Conservation (phyloP, 768 basidiomycete species). For the Suillus decipiens region DNA sequence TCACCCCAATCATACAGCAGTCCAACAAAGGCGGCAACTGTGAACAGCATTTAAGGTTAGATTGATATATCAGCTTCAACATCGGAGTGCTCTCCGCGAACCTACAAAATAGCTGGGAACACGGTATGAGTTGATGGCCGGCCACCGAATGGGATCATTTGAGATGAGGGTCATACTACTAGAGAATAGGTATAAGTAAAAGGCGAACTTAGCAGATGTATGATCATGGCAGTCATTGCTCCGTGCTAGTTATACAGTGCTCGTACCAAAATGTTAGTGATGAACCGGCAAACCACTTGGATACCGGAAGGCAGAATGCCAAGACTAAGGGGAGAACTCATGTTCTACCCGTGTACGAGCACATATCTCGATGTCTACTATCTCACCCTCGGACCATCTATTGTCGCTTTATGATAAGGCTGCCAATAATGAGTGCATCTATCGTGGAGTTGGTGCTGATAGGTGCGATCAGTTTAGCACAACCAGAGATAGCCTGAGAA, state of each 20-base stretch:
- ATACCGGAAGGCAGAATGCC: no score
- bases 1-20: not conserved
- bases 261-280: not conserved
- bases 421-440: no score
- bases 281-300: no score
- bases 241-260: not conserved
- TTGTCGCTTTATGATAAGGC: no score
- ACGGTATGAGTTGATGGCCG: not conserved
- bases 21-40: not conserved
- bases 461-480: no score
- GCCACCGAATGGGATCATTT: not conserved
- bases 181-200: not conserved
- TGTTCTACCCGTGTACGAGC: no score
- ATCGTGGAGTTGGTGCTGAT: no score
- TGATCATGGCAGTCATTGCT: not conserved
- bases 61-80: not conserved
- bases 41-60: not conserved
- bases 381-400: no score
- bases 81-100: not conserved
- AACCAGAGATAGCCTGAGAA: no score
- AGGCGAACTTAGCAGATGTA: not conserved
- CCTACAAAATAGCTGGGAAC: not conserved
- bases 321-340: no score
- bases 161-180: not conserved
- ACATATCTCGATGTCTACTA: no score